A percentile compares a stretch with the other conserved stretches of the same genome.
phyloP scores from a whole-genome alignment of 2,329 filamentous ascomycete species.

The Waltergamsia citrina region DNA sequence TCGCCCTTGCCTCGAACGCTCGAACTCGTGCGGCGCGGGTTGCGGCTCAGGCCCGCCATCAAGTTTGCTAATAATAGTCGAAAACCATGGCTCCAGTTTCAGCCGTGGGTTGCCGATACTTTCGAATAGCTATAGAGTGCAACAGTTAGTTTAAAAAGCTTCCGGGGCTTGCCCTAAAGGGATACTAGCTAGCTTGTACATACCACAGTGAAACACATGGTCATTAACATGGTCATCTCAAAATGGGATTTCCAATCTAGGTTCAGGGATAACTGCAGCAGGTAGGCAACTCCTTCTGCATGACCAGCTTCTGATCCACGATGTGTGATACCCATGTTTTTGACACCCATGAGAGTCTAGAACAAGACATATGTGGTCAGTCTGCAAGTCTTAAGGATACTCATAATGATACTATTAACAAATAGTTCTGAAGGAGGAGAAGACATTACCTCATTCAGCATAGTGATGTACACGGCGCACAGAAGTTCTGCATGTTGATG shows the following conservation, averaged over 20 bases:
- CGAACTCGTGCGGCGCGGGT: no score
- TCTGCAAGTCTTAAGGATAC: no score
- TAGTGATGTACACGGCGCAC: constrained; percentile 1
- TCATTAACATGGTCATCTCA: not conserved
- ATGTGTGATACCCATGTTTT: no score
- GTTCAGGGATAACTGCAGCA: not conserved
- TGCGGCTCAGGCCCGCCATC: no score
- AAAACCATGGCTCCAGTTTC: not conserved
- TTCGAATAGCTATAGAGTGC: not conserved
- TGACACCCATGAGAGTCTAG: no score
- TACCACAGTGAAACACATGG: constrained; percentile 1
- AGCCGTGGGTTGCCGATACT: constrained; percentile 1
- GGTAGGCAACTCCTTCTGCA: not conserved
- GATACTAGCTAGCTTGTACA: not conserved
- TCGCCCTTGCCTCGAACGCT: no score
- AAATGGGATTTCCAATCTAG: not conserved
- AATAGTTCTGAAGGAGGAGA: no score
- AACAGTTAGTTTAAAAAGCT: not conserved
- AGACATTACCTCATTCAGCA: constrained; percentile 1
- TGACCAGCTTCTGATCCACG: no score
- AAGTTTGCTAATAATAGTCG: not conserved
- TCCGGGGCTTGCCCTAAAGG: not conserved
- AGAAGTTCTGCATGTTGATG: not conserved
- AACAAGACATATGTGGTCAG: no score
- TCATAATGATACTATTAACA: no score